A percentile compares a stretch with the other conserved stretches of the same genome.
These are phyloP conservation scores for Leishmania gerbilli DNA, from an alignment of 208 protist genomes.

Conservation along the genomic window DNA sequence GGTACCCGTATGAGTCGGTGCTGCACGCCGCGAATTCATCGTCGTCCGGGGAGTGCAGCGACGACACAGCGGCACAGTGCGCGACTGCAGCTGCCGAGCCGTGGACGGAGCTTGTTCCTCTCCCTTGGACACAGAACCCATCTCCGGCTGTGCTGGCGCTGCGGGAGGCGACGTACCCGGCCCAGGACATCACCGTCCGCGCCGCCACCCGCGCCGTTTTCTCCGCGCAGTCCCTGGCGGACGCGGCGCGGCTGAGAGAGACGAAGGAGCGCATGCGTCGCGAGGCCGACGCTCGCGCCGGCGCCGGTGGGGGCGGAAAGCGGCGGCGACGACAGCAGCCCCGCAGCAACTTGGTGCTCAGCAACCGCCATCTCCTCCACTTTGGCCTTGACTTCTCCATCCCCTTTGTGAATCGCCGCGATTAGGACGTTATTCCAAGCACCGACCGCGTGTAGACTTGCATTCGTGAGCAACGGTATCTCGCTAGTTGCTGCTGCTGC, in stretches of 20 bases:
- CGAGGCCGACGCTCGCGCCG: constrained; percentile 29
- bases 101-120: constrained; percentile 35
- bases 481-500: background rate
- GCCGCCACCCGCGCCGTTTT: constrained; percentile 49
- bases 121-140: constrained; percentile 78
- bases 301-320: constrained; percentile 18
- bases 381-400: constrained; percentile 82
- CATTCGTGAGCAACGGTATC: background rate
- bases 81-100: background rate
- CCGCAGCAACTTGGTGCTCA: constrained; percentile 27
- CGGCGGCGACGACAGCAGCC: constrained; percentile 6
- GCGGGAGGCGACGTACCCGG: constrained; percentile 57
- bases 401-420: constrained; percentile 34
- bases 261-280: constrained; percentile 23
- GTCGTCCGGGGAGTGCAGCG: background rate
- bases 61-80: background rate
- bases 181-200: constrained; percentile 38
- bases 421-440: background rate
- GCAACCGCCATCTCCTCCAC: constrained; percentile 84
- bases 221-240: constrained; percentile 37
- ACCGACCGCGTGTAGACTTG: background rate
- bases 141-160: constrained; percentile 53
- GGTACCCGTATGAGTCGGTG: constrained; percentile 25
- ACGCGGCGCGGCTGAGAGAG: constrained; percentile 39
- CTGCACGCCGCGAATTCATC: background rate